Percentiles rank a stretch among this genome's conserved stretches.
Conservation (phyloP, 768 basidiomycete genomes). For the Boletus edulis region DNA sequence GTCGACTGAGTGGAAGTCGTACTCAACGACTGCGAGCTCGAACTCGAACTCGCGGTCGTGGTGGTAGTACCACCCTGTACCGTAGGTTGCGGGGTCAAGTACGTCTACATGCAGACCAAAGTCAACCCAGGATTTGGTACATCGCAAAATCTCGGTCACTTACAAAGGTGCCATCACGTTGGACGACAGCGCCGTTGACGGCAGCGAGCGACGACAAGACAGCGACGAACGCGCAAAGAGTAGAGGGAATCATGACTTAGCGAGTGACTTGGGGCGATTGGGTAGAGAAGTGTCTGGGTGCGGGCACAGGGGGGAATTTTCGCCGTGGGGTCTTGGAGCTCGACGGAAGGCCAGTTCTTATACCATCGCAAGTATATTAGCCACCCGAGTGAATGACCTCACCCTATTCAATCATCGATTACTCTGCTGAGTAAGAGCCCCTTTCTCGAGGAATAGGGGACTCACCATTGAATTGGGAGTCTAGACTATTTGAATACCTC, state of each 20-base stretch:
- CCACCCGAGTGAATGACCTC: slow-evolving; percentile 1
- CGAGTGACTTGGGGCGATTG: too few species aligned
- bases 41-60: background rate
- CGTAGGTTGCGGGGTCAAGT: slow-evolving; percentile 10
- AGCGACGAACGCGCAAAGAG: background rate
- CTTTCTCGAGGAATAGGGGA: background rate
- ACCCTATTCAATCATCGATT: background rate
- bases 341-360: background rate
- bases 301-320: background rate
- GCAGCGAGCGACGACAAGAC: slow-evolving; percentile 11
- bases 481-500: background rate
- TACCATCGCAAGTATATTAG: slow-evolving; percentile 10
- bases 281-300: background rate
- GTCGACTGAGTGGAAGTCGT: background rate
- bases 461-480: background rate
- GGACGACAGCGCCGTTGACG: slow-evolving; percentile 15
- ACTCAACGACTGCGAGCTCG: background rate
- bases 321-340: too few species aligned
- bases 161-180: slow-evolving; percentile 16
- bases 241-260: slow-evolving; percentile 8
- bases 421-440: background rate
- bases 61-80: background rate
- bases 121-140: background rate
- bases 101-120: background rate
- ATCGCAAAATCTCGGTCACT: background rate